Percentiles rank a stretch among this genome's conserved stretches.
Conservation (phyloP, 139 green algal species). For the Chlamydomonas sp. region DNA sequence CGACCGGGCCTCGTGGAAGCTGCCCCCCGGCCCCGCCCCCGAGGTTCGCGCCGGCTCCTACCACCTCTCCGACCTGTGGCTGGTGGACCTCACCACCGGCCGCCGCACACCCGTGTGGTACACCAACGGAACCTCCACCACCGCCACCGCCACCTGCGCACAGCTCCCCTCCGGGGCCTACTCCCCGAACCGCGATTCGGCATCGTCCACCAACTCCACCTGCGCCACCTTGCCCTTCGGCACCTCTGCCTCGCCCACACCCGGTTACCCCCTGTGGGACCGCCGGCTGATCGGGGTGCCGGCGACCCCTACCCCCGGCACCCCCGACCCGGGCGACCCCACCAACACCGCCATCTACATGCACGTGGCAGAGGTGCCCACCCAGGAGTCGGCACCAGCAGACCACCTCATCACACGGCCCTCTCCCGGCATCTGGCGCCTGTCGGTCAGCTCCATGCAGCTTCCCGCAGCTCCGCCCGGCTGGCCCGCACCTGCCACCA, state of each 20-base stretch:
- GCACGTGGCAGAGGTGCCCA: not conserved
- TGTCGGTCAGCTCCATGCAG: not conserved
- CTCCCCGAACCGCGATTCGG: not conserved
- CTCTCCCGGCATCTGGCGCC: slow-evolving; percentile 9
- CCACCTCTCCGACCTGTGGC: slow-evolving; percentile 33
- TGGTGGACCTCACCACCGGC: slow-evolving; percentile 7
- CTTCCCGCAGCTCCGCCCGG: not conserved
- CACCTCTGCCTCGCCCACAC: not conserved
- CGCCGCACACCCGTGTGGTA: not conserved
- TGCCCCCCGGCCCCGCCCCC: not conserved
- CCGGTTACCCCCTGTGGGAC: slow-evolving; percentile 3
- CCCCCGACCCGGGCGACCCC: no score
- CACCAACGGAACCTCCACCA: not conserved
- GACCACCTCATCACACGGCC: no score
- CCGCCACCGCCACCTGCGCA: not conserved
- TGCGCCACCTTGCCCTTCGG: slow-evolving; percentile 2
- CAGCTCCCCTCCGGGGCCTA: not conserved
- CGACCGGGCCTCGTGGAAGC: not conserved
- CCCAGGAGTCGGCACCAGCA: no score
- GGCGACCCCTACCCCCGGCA: not conserved
- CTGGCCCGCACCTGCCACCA: not conserved
- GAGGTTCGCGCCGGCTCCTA: not conserved
- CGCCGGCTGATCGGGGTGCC: slow-evolving; percentile 13
- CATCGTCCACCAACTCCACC: not conserved
- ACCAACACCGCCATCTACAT: slow-evolving; percentile 1